Conservation (phyloP, 192 early-diverging fungal genomes). For the Gryganskiella cystojenkinii region DNA sequence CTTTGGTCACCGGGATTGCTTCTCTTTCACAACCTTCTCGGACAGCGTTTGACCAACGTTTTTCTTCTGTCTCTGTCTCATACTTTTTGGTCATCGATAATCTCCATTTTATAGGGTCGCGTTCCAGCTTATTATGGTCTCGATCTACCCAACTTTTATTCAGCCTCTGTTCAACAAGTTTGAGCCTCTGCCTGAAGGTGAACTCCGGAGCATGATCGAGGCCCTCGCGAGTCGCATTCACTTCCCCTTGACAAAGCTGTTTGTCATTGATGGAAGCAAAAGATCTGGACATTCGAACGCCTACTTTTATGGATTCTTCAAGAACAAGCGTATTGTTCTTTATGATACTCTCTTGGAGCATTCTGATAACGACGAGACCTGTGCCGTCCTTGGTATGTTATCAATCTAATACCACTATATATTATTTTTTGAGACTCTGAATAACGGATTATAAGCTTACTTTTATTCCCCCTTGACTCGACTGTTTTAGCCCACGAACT, state of each 20-base stretch:
- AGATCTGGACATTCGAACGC: slow-evolving; percentile 94
- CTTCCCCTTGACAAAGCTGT: slow-evolving; percentile 94
- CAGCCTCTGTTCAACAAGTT: slow-evolving; percentile 99
- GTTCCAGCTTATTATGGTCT: slow-evolving; percentile 78
- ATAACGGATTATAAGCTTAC: no score
- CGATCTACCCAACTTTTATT: slow-evolving; percentile 93
- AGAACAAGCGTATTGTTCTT: slow-evolving; percentile 96
- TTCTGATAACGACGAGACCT: slow-evolving; percentile 84
- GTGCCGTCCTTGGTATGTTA: slow-evolving; percentile 86
- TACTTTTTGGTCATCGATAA: no score
- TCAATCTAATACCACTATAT: background rate
- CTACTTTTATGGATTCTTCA: slow-evolving; percentile 96
- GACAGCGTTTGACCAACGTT: no score
- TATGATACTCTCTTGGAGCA: slow-evolving; percentile 95
- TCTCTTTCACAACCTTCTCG: no score
- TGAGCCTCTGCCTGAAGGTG: slow-evolving; percentile 84
- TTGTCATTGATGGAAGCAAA: slow-evolving; percentile 95
- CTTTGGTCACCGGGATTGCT: background rate
- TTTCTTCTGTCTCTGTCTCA: no score
- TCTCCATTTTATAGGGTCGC: slow-evolving; percentile 55
- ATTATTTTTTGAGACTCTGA: background rate
- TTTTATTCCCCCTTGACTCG: background rate
- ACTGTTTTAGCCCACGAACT: slow-evolving; percentile 96
- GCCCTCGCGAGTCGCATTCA: slow-evolving; percentile 80
- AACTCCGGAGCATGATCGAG: slow-evolving; percentile 84